Evolutionary conservation across 805 yeast species (phyloP), one percentile per base, ranked within the genome.

Genomic region (Grigorovia yakushimaensis): DNA sequence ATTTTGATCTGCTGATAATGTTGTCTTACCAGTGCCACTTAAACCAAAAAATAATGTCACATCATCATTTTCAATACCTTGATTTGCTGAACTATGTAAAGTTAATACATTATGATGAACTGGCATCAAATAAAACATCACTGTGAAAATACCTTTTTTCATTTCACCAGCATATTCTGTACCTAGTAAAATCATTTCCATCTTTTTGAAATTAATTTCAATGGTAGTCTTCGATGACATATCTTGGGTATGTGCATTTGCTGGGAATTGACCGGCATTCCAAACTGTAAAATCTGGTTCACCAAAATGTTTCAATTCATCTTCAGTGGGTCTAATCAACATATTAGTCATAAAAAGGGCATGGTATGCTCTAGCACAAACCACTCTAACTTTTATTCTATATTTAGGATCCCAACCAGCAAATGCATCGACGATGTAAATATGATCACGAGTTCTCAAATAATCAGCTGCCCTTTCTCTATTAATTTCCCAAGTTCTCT

Each of bases 351-450:
- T 91, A 75, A 91, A 91, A 59, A 91, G 73, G 19, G 98, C 98
- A 66, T 91, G 98, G 77, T 91, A 91, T 48, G 98, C 98, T 69
- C 98, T 82, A 51, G 98, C 97, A 74, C 97, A 89, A 47, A 89
- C 91, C 54, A 89, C 82, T 71, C 98, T 81, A 50, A 89, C 94
- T 75, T 91, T 91, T 68, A 89, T 79, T 73, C 98, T 81, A 80
- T 91, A 91, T 64, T 87, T 82, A 64, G 97, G 96, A 69, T 91
- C 98, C 98, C 98, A 91, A 56, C 98, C 98, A 43, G 98, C 98
- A 66, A 69, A 91, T 11, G 98, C 98, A 65, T 91, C 98, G 55
- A 91, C 88, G 54, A 91, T 89, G 70, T 84, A 91, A 61, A 93
- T 81, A 67, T 88, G 88, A 60, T 84, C 89, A 72, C 96, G 84